These are phyloP conservation scores for Botrytis cinerea DNA, from an alignment of 2,329 filamentous ascomycete genomes.

Conservation along the genomic window DNA sequence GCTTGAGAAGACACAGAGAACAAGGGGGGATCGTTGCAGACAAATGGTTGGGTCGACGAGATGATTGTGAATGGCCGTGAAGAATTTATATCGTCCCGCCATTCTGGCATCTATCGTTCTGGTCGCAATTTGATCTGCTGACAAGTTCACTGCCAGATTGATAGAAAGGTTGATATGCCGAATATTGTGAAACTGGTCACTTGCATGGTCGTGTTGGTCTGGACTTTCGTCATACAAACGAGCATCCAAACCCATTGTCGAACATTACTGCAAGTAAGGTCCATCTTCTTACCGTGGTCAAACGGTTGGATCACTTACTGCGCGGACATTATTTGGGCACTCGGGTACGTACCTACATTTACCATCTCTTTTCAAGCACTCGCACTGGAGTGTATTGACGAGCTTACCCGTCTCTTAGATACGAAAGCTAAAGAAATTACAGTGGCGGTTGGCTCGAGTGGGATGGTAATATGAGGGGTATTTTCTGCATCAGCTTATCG, in stretches of 20 bases:
- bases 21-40: neutral
- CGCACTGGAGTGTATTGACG: neutral
- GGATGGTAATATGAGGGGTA: conserved; percentile 5
- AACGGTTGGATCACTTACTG: neutral
- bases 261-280: neutral
- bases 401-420: neutral
- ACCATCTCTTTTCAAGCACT: neutral
- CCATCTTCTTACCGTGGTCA: neutral
- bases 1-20: neutral
- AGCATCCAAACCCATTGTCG: neutral
- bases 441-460: neutral
- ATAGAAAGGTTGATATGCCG: neutral
- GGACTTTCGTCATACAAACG: neutral
- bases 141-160: neutral
- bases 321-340: neutral
- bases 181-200: neutral
- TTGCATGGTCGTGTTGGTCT: neutral
- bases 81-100: neutral
- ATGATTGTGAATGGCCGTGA: neutral
- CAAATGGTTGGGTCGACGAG: neutral
- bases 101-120: neutral
- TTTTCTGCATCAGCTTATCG: neutral
- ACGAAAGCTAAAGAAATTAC: conserved; percentile 14
- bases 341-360: neutral
- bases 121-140: neutral